These are phyloP conservation scores for Epichloe bromicola DNA, from an alignment of 2,329 filamentous ascomycete species.

Conservation along the genomic window DNA sequence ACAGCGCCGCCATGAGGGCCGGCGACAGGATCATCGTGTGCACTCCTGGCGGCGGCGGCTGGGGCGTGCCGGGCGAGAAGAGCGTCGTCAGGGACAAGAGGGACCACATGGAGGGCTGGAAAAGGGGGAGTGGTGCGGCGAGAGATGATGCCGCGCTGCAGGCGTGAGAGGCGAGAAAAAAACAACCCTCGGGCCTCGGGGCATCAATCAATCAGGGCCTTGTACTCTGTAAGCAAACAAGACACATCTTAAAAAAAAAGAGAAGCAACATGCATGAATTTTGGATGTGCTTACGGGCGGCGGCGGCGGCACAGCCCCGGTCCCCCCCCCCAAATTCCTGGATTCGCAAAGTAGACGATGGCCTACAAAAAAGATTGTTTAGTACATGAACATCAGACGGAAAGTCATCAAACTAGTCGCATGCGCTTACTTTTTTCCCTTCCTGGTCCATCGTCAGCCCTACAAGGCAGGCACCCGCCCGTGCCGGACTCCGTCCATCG, in stretches of 20 bases:
- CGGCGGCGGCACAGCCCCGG: too few relatives aligned
- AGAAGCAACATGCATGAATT: too few relatives aligned
- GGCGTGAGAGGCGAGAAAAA: constrained; percentile 20
- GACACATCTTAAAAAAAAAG: too few relatives aligned
- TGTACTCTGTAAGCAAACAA: too few relatives aligned
- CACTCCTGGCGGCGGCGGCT: constrained; percentile 70
- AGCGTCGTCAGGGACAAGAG: constrained; percentile 33
- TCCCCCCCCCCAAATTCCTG: too few relatives aligned
- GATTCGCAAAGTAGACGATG: too few relatives aligned
- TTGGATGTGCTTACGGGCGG: too few relatives aligned
- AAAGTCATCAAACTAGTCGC: background rate
- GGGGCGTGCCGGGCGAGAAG: constrained; percentile 49
- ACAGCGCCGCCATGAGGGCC: constrained; percentile 61
- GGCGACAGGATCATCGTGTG: constrained; percentile 67
- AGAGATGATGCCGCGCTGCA: constrained; percentile 48
- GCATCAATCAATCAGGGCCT: too few relatives aligned
- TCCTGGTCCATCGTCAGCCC: constrained; percentile 4
- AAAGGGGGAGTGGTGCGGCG: constrained; percentile 41
- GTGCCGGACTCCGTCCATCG: constrained; percentile 1
- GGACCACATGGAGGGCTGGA: constrained; percentile 44
- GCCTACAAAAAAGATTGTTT: too few relatives aligned
- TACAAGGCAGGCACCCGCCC: background rate
- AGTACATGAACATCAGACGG: too few relatives aligned
- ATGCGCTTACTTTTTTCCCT: constrained; percentile 1
- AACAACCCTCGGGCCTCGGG: too few relatives aligned